Evolutionary conservation across 1,139 yeast genomes (phyloP), one percentile per base, ranked within the genome.

Genomic region (Pichiaceae sp.): DNA sequence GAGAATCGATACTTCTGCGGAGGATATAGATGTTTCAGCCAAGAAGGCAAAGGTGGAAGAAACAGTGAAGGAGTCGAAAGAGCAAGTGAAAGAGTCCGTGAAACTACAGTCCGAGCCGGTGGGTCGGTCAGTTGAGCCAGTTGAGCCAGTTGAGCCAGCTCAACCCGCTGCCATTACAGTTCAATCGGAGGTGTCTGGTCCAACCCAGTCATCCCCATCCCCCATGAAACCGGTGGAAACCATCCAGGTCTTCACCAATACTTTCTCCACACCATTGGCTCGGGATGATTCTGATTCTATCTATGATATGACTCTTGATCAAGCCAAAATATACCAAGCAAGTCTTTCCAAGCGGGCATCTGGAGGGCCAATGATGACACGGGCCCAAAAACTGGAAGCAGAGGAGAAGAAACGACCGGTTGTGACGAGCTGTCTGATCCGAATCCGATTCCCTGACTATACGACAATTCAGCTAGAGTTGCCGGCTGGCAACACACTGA

Each of bases 381-480:
- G 39, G 30, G 33, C 48, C 27, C 44, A 46, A 23, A 36, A 54
- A 17, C 49, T 47, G 20, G 42, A 44, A 23, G 29, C 43, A 19
- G 40, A 42, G 14, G 38, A 39, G 27, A 38, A 41, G 19, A 39
- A 42, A 14, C 36, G 32, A 9, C 35, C 27, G 2, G 34, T 33
- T 16, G 32, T 47, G 2, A 40, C 31, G 12, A 42, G 40, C 21
- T 51, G 54, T 36, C 27, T 38, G 1, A 37, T 54, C 3, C 40
- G 58, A 32, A 39, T 54, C 14, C 49, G 47, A 32, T 54, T 54
- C 34, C 58, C 59, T 1, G 57, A 54, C 29, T 44, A 43, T 31
- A 46, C 42, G 7, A 47, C 49, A 7, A 46, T 53, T 7, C 57
- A 54, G 32, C 24, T 54, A 9, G 43, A 31, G 4, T 32, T 54